Evolutionary conservation across 2,329 filamentous ascomycete species (phyloP), one percentile per base, ranked within the genome.

Genomic region (Claviceps sp.): DNA sequence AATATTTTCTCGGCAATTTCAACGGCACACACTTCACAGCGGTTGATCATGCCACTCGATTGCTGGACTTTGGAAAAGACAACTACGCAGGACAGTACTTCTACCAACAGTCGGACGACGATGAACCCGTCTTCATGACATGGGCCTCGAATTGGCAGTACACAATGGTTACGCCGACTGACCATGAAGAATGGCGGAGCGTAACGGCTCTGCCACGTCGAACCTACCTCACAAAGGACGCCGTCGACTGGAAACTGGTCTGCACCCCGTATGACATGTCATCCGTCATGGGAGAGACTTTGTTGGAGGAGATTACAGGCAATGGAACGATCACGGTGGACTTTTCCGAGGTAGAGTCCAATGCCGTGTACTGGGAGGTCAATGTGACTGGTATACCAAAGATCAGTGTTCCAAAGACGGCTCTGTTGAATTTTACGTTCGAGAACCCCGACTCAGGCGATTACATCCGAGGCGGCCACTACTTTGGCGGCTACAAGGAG

Each of bases 361-460:
- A 74, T 11, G 74, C 77, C 0, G 57, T 83, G 11, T 76, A 75
- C 59, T 73, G 80, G 58, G 71, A 78, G 53, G 69, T 72, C 43
- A 76, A 78, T 56, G 66, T 81, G 40, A 75, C 73, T 8, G 66
- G 62, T 0, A 56, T 65, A 7, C 60, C 62, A 0, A 48, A 58
- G 1, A 47, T 23, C 1, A 57, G 57, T 1, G 46, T 62, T 0
- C 20, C 57, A 0, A 45, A 56, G 2, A 56, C 54, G 1, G 60
- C 64, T 1, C 59, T 59, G 0, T 44, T 67, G 38, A 63, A 64
- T 42, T 64, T 67, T 38, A 61, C 60, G 0, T 59, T 65, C 22
- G 9, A 50, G 1, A 61, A 58, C 42, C 59, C 62, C 0, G 22
- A 38, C 1, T 58, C 60, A 0, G 61, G 59, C 26, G 26, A 29